phyloP scores from a whole-genome alignment of 345 rosid species.

The Tarenaya hassleriana region DNA sequence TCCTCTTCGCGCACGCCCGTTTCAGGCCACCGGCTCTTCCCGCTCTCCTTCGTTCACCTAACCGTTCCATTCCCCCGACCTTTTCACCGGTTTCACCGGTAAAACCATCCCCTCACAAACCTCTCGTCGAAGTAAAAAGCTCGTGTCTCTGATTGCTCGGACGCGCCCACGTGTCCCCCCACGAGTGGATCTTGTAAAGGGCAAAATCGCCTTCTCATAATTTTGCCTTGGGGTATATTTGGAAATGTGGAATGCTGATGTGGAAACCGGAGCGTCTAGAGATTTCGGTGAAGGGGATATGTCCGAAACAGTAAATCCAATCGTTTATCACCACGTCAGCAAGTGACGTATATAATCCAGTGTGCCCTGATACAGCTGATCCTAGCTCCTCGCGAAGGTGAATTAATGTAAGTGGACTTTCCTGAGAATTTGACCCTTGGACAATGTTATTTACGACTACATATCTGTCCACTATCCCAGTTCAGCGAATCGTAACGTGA shows the following conservation, averaged over 20 bases:
- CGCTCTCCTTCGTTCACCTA: conserved; percentile 28
- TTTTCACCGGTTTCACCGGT: conserved; percentile 42
- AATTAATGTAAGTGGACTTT: conserved; percentile 57
- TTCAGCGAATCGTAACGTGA: conserved; percentile 9
- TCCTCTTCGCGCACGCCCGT: conserved; percentile 25
- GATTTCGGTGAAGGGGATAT: conserved; percentile 11
- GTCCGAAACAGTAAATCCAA: conserved; percentile 5
- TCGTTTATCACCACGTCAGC: conserved; percentile 23
- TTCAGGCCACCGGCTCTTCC: conserved; percentile 35
- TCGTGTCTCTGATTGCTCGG: conserved; percentile 21
- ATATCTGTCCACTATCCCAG: conserved; percentile 26
- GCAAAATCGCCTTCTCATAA: background rate
- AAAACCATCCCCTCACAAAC: conserved; percentile 13
- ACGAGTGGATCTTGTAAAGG: background rate
- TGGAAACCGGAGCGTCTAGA: conserved; percentile 16
- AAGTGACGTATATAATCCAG: background rate
- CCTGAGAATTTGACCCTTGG: conserved; percentile 45
- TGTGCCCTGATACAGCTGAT: conserved; percentile 20
- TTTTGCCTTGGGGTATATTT: conserved; percentile 7
- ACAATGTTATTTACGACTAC: conserved; percentile 14
- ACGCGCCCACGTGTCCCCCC: conserved; percentile 19
- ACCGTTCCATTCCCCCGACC: conserved; percentile 18
- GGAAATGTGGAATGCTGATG: conserved; percentile 1
- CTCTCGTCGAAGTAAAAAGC: conserved; percentile 15
- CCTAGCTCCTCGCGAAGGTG: conserved; percentile 35